Conservation (phyloP, 2,329 filamentous ascomycete species). For the Tolypocladium paradoxum region DNA sequence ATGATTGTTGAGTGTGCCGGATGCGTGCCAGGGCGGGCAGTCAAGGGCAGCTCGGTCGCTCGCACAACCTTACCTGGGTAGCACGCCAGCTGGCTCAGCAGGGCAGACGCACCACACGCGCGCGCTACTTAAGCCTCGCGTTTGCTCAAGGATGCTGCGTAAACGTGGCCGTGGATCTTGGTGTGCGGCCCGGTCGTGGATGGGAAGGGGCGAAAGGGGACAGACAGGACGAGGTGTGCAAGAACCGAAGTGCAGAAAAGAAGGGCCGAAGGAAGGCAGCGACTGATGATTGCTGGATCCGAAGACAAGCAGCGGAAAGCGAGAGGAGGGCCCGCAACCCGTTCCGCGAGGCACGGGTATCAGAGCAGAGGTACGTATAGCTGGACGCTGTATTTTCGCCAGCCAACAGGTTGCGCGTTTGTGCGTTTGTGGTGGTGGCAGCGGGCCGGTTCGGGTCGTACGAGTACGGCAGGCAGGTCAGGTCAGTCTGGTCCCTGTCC, state of each 20-base stretch:
- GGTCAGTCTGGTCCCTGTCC: too few species aligned
- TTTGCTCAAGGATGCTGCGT: not conserved
- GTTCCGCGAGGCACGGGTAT: not conserved
- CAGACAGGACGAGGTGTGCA: not conserved
- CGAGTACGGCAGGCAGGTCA: not conserved
- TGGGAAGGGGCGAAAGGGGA: not conserved
- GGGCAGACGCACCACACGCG: not conserved
- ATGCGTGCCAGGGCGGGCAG: constrained; percentile 2
- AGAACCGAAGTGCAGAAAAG: not conserved
- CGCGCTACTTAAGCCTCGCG: not conserved
- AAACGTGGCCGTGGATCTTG: not conserved
- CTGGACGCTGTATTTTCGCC: not conserved
- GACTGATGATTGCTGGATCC: not conserved
- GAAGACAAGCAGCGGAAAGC: not conserved
- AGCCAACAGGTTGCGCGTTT: not conserved
- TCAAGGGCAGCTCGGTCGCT: not conserved
- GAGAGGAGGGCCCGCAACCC: not conserved
- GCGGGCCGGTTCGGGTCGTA: not conserved
- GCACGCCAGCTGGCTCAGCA: not conserved
- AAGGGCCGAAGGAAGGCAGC: not conserved
- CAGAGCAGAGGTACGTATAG: not conserved
- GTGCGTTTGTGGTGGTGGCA: not conserved
- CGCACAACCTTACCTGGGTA: not conserved
- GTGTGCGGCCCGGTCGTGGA: not conserved
- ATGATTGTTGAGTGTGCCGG: not conserved